Conservation (phyloP, 2,329 filamentous ascomycete species). For the Teratosphaeria nubilosa region DNA sequence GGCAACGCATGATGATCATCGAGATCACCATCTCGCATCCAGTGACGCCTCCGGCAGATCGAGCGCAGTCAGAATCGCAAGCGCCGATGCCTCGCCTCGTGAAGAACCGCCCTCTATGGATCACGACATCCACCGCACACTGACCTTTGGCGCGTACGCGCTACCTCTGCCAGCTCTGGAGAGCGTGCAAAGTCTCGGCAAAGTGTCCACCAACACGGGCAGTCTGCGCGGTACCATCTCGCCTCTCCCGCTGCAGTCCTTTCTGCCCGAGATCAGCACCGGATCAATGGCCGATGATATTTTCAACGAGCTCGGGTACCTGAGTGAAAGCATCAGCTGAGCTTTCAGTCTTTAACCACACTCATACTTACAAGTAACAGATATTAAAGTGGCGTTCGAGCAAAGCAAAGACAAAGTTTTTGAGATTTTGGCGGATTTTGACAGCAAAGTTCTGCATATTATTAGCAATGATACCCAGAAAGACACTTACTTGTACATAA, state of each 20-base stretch:
- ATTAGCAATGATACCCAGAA: neutral
- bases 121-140: neutral
- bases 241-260: neutral
- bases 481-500: neutral
- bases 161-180: conserved; percentile 3
- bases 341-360: neutral
- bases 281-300: conserved; percentile 18
- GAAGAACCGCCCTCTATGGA: neutral
- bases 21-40: conserved; percentile 1
- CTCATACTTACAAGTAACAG: neutral
- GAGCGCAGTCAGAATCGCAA: conserved; percentile 2
- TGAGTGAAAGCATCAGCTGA: conserved; percentile 16
- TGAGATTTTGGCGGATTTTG: neutral
- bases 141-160: conserved; percentile 1
- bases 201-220: conserved; percentile 1
- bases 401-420: neutral
- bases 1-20: neutral
- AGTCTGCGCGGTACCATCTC: neutral
- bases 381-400: neutral
- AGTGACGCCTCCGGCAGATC: conserved; percentile 3
- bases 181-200: conserved; percentile 3
- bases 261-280: conserved; percentile 4
- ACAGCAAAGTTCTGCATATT: neutral
- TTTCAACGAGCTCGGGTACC: conserved; percentile 23
- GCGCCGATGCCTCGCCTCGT: neutral